These are phyloP conservation scores for Nicotiana paniculata DNA, from an alignment of 257 asterid genomes.

Conservation along the genomic window DNA sequence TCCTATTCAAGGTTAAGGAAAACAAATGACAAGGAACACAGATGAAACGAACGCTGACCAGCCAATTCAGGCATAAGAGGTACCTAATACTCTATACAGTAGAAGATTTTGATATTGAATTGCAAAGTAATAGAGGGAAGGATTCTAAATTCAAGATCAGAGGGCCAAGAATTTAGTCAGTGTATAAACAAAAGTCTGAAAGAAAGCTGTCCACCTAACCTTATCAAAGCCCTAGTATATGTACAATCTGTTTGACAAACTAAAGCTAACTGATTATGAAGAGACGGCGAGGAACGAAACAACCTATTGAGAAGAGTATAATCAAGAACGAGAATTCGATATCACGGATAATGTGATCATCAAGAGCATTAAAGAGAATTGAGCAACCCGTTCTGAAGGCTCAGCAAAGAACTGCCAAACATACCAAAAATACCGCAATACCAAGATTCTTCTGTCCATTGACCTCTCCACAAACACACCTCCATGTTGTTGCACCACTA, in stretches of 20 bases:
- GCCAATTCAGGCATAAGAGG: conserved; percentile 19
- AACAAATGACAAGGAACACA: not conserved
- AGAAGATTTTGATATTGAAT: not conserved
- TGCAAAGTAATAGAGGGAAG: not conserved
- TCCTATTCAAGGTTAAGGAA: conserved; percentile 20
- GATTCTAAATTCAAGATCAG: not conserved
- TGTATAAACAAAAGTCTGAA: not conserved
- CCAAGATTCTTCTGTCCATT: conserved; percentile 19
- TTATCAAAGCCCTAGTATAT: conserved; percentile 5
- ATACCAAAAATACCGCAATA: conserved; percentile 1
- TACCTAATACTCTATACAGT: conserved; percentile 6
- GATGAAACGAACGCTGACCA: not conserved
- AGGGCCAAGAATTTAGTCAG: conserved; percentile 3
- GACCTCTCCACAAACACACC: not conserved
- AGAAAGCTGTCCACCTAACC: not conserved
- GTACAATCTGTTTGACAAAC: conserved; percentile 4
- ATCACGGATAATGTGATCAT: not conserved
- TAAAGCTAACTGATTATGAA: not conserved
- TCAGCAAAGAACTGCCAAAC: conserved; percentile 7
- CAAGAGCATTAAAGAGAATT: not conserved
- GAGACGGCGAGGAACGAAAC: not conserved
- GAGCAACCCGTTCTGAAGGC: not conserved
- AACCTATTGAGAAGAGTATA: not conserved
- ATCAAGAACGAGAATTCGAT: not conserved
- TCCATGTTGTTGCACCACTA: conserved; percentile 18